Percentiles rank a stretch among this genome's conserved stretches.
These are phyloP conservation scores for Globisporangium rhizosaccharum DNA, from an alignment of 352 stramenopile species.

Conservation along the genomic window DNA sequence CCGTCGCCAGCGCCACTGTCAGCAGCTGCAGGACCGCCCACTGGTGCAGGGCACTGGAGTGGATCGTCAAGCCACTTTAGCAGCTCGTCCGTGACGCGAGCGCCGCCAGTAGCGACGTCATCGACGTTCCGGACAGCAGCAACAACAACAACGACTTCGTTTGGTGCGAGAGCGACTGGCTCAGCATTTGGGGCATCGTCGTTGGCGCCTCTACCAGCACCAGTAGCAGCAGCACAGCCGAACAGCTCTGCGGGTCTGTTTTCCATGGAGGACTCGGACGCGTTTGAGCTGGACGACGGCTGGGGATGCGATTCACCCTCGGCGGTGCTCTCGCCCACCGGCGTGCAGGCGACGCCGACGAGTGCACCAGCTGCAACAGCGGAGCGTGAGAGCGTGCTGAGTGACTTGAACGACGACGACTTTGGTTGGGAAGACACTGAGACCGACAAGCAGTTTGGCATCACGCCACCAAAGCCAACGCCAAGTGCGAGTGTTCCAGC, in stretches of 20 bases:
- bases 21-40: constrained; percentile 5
- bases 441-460: constrained; percentile 11
- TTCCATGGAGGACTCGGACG: constrained; percentile 66
- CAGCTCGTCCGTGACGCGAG: not conserved
- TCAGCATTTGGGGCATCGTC: not conserved
- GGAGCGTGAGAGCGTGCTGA: constrained; percentile 4
- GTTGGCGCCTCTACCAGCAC: not conserved
- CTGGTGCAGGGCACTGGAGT: constrained; percentile 12
- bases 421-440: constrained; percentile 51
- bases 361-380: constrained; percentile 6
- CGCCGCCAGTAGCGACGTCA: not conserved
- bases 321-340: constrained; percentile 56
- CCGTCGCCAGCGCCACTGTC: constrained; percentile 7
- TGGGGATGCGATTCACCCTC: constrained; percentile 73
- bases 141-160: constrained; percentile 1
- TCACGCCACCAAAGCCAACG: constrained; percentile 12
- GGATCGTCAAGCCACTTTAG: constrained; percentile 11
- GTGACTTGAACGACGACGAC: constrained; percentile 20
- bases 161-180: constrained; percentile 3
- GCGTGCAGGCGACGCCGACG: constrained; percentile 37
- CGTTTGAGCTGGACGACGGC: constrained; percentile 57
- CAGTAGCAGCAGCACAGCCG: constrained; percentile 16
- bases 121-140: not conserved
- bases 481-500: not conserved
- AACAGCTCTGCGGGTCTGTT: constrained; percentile 41